Conservation (phyloP, 305 asterid genomes). For the Fraxinus sp. region DNA sequence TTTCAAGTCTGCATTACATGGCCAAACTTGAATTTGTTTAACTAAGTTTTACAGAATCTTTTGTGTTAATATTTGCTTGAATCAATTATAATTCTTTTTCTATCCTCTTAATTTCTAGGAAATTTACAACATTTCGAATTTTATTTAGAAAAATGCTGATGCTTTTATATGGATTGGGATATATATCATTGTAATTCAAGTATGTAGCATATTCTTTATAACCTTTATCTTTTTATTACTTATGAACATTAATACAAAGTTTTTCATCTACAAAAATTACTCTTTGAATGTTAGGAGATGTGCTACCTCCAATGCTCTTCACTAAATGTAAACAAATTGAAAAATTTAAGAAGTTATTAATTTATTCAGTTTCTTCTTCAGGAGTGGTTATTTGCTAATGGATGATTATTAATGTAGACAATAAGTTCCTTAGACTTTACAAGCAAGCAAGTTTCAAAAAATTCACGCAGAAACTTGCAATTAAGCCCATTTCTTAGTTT, state of each 20-base stretch:
- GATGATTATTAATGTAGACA: background rate
- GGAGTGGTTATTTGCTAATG: background rate
- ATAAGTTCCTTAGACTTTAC: too few relatives aligned
- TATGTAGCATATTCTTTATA: slow-evolving; percentile 31
- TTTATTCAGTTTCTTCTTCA: slow-evolving; percentile 8
- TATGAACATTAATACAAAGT: background rate
- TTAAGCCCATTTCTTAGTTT: too few relatives aligned
- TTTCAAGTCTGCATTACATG: too few relatives aligned
- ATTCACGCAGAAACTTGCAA: too few relatives aligned
- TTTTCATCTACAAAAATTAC: too few relatives aligned
- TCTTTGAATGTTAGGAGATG: background rate
- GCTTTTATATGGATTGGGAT: slow-evolving; percentile 68
- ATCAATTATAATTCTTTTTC: too few relatives aligned
- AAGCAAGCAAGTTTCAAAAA: too few relatives aligned
- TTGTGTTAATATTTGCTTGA: too few relatives aligned
- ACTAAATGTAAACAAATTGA: background rate
- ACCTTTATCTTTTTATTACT: background rate
- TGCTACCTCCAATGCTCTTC: background rate
- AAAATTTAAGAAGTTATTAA: background rate
- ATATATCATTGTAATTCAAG: slow-evolving; percentile 61
- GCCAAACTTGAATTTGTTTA: too few relatives aligned
- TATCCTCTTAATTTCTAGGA: too few relatives aligned
- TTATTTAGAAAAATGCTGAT: slow-evolving; percentile 54
- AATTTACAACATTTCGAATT: background rate
- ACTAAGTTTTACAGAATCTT: too few relatives aligned